Conservation (phyloP, 768 basidiomycete species). For the Boletus subparvulus region DNA sequence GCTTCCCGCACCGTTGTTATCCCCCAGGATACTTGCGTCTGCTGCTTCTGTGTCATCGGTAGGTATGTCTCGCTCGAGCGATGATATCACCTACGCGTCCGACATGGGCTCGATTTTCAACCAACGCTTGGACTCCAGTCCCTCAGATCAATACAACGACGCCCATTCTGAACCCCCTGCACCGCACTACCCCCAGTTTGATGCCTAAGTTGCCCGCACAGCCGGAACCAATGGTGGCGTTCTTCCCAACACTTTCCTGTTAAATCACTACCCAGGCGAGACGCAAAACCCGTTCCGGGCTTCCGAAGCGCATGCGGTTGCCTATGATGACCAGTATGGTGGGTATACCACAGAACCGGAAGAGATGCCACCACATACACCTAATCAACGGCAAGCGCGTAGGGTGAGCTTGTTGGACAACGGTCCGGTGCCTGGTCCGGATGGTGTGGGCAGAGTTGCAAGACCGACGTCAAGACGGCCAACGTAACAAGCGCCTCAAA, state of each 20-base stretch:
- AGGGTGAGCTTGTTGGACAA: slow-evolving; percentile 80
- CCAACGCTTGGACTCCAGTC: slow-evolving; percentile 42
- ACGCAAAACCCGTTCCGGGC: slow-evolving; percentile 59
- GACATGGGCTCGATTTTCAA: slow-evolving; percentile 40
- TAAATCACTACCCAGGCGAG: slow-evolving; percentile 45
- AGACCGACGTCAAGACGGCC: slow-evolving; percentile 56
- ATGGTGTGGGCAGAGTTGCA: slow-evolving; percentile 78
- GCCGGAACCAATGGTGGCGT: slow-evolving; percentile 38
- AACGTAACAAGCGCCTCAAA: slow-evolving; percentile 59
- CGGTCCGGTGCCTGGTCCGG: slow-evolving; percentile 78
- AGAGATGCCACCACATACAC: slow-evolving; percentile 25
- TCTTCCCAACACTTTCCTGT: slow-evolving; percentile 39
- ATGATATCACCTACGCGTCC: slow-evolving; percentile 37
- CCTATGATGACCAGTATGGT: slow-evolving; percentile 39
- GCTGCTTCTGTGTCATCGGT: slow-evolving; percentile 43
- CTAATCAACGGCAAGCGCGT: slow-evolving; percentile 36
- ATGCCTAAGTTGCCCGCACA: slow-evolving; percentile 41
- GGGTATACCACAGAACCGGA: slow-evolving; percentile 38
- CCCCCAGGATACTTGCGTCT: slow-evolving; percentile 52
- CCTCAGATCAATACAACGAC: slow-evolving; percentile 35
- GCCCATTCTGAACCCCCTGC: slow-evolving; percentile 18
- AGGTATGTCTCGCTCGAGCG: slow-evolving; percentile 44
- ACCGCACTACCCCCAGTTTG: slow-evolving; percentile 34
- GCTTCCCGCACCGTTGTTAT: slow-evolving; percentile 72
- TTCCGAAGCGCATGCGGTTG: slow-evolving; percentile 41